Evolutionary conservation across 192 early-diverging fungal species (phyloP).

Genomic region (Phlyctochytrium bullatum): DNA sequence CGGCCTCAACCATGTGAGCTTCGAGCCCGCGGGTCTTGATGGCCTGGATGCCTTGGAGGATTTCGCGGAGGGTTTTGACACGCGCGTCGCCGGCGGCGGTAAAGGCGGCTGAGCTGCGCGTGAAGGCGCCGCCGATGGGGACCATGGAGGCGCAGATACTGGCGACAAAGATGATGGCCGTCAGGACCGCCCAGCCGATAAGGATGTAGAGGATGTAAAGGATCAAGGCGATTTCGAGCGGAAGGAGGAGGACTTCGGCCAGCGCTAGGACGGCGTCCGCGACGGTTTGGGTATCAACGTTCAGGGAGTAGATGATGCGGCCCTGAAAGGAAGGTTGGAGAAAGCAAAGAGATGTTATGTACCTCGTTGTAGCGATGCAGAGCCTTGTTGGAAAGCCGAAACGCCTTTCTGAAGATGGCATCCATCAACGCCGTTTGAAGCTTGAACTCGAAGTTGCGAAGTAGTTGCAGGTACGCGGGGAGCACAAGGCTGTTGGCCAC

Average conservation of each 20-base stretch:
- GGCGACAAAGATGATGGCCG: slow-evolving; percentile 4
- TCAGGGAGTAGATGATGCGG: slow-evolving; percentile 20
- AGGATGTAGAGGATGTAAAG: slow-evolving; percentile 13
- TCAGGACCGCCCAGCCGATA: not conserved
- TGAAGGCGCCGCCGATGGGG: not conserved
- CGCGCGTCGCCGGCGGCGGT: slow-evolving; percentile 8
- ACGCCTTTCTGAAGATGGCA: slow-evolving; percentile 32
- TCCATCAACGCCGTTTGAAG: slow-evolving; percentile 22
- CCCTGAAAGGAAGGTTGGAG: not conserved
- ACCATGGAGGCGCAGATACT: not conserved
- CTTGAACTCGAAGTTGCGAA: not conserved
- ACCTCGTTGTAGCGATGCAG: slow-evolving; percentile 4
- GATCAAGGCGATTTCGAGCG: slow-evolving; percentile 8
- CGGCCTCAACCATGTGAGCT: not conserved
- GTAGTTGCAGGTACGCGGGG: not conserved
- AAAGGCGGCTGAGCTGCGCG: not conserved
- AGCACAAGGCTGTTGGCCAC: not conserved
- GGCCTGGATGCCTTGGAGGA: not conserved
- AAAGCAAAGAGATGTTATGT: not conserved
- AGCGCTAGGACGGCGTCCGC: not conserved
- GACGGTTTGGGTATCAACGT: slow-evolving; percentile 19
- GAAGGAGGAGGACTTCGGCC: not conserved
- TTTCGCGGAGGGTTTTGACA: not conserved
- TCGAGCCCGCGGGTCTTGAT: not conserved
- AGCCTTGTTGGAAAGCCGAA: slow-evolving; percentile 22